Base-by-base conservation (phyloP, 116 monocot species). In the Posidonia oceanica region DNA sequence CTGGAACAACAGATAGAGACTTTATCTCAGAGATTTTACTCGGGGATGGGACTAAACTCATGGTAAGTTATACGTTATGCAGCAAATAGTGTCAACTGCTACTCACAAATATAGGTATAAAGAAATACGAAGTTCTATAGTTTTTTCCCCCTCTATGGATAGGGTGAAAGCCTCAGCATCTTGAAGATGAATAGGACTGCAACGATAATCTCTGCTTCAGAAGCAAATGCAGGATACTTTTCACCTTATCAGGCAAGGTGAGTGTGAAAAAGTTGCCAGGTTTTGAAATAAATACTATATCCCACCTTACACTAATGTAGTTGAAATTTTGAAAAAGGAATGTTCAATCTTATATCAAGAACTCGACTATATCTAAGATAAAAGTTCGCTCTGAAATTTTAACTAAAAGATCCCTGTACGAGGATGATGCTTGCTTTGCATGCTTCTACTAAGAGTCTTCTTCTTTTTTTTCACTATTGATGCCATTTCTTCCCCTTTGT, bases 241-340 rank as follows among this genome's bases (percentile, higher is more conserved):
- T 85, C 86, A 52, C 84, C 91, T 20, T 88, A 88, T 56, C 95
- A 91, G 53, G 81, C 95, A 54, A 95, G 95, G 95, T 95, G 66
- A 85, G 55, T 38, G 21, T 29, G 29, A 29, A 29, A 29, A 29
- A 29, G 29, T 29, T 29, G 29, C 29, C 29, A 0, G 1, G 29
- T 29, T 29, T 29, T 29, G 29, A 29, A 29, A 29, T 29, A 1
- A 29, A 29, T 29, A 29, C 29, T 29, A 29, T 29, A 29, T 29
- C 29, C 29, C 29, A 29, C 1, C 29, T 29, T 29, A 29, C 29
- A 29, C 29, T 29, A 29, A 29, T 29, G 1, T 29, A 29, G 29
- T 29, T 29, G 29, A 29, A 29, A 29, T 29, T 29, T 29, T 29
- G 29, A 29, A 1, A 38, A 15, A 52, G 54, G 10, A 23, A 29